Conservation (phyloP, 1,284 basidiomycete species). For the Cystobasidium pallidum region DNA sequence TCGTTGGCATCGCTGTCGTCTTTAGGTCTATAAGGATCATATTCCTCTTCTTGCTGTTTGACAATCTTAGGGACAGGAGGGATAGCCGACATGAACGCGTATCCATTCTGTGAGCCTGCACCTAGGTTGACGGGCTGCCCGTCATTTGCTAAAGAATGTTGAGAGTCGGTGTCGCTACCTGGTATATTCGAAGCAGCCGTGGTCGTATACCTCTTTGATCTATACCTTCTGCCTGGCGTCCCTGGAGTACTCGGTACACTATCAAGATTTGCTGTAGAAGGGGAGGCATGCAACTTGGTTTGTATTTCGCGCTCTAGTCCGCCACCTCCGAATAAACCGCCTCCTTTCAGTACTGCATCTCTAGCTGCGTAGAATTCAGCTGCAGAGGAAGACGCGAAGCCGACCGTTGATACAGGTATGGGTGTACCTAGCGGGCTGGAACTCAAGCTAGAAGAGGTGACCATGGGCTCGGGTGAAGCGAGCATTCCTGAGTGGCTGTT, state of each 20-base stretch:
- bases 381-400: conserved; percentile 25
- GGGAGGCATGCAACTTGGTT: conserved; percentile 15
- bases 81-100: conserved; percentile 1
- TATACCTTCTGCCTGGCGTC: conserved; percentile 6
- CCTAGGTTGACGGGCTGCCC: neutral
- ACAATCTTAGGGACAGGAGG: conserved; percentile 25
- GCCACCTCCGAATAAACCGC: conserved; percentile 34
- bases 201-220: conserved; percentile 14
- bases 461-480: neutral
- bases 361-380: conserved; percentile 41
- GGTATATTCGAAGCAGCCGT: conserved; percentile 4
- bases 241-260: neutral
- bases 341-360: conserved; percentile 37
- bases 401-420: conserved; percentile 13
- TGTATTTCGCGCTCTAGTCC: conserved; percentile 38
- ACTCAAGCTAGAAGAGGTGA: conserved; percentile 3
- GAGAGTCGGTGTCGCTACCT: conserved; percentile 11
- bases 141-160: conserved; percentile 12
- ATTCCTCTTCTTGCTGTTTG: conserved; percentile 34
- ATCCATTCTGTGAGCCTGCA: neutral
- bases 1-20: conserved; percentile 15
- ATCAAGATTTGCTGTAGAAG: neutral
- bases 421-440: conserved; percentile 17
- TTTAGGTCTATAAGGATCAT: conserved; percentile 36
- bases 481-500: neutral